Evolutionary conservation across 768 basidiomycete genomes (phyloP).

Genomic region (Rubroboletus pulcherrimus): DNA sequence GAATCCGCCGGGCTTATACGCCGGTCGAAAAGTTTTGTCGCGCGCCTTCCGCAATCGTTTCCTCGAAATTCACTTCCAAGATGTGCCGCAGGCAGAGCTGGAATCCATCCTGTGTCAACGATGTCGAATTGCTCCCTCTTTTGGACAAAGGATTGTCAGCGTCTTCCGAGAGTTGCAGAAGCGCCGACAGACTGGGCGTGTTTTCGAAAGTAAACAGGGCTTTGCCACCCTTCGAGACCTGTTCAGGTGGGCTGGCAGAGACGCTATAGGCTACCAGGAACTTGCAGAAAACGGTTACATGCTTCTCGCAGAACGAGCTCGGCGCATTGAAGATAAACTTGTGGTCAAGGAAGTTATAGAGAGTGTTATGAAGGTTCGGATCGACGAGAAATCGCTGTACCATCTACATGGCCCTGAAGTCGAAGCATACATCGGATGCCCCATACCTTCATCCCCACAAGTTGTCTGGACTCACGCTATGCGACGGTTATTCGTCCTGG

Average conservation of each 20-base stretch:
- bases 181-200: conserved; percentile 81
- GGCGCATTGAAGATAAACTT: conserved; percentile 78
- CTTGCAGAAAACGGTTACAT: conserved; percentile 96
- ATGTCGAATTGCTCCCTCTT: conserved; percentile 90
- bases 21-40: conserved; percentile 90
- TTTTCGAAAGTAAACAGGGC: conserved; percentile 96
- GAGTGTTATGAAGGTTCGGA: conserved; percentile 77
- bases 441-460: conserved; percentile 39
- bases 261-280: conserved; percentile 86
- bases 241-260: conserved; percentile 94
- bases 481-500: conserved; percentile 82
- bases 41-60: conserved; percentile 97
- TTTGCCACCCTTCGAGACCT: conserved; percentile 96
- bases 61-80: conserved; percentile 95
- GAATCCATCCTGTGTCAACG: conserved; percentile 92
- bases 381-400: conserved; percentile 74
- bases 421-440: conserved; percentile 53
- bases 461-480: conserved; percentile 93
- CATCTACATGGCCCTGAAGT: conserved; percentile 45
- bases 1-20: conserved; percentile 95
- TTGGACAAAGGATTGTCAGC: conserved; percentile 82
- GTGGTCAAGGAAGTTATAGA: conserved; percentile 94
- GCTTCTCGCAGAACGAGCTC: conserved; percentile 88
- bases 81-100: conserved; percentile 90
- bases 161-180: conserved; percentile 94